Conservation (phyloP, 768 basidiomycete genomes). For the Suillus luteus region DNA sequence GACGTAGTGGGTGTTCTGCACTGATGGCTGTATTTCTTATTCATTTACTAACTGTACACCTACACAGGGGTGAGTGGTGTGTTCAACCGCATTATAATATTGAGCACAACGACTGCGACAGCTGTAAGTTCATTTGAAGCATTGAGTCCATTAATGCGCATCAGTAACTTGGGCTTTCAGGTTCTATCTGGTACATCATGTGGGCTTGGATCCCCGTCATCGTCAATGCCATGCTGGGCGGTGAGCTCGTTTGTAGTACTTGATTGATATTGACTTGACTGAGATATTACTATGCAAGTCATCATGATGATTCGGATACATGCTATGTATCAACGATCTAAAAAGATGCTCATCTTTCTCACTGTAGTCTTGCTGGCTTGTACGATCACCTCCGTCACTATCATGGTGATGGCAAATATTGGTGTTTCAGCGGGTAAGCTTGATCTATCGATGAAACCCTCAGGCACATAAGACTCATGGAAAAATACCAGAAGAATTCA, state of each 20-base stretch:
- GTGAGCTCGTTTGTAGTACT: not conserved
- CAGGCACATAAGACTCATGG: not conserved
- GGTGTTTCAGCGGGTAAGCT: not conserved
- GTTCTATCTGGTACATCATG: rapidly evolving
- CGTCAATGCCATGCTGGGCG: not conserved
- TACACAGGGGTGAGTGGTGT: not conserved
- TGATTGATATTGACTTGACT: not conserved
- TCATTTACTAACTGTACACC: not conserved
- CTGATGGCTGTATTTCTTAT: not conserved
- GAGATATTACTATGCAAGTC: not conserved
- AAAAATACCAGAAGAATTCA: not conserved
- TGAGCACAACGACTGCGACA: not conserved
- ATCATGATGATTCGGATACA: not conserved
- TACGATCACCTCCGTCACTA: not conserved
- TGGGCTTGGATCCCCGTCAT: not conserved
- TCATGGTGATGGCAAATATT: not conserved
- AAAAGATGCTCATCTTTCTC: not conserved
- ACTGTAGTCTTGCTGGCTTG: not conserved
- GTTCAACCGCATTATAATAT: not conserved
- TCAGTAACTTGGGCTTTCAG: not conserved
- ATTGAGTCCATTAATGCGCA: not conserved
- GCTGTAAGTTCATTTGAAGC: not conserved
- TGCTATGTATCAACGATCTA: not conserved
- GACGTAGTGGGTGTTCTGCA: not conserved
- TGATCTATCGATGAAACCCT: not conserved